Evolutionary conservation across 805 yeast species (phyloP), one percentile per base, ranked within the genome.

Genomic region (Barnettozyma populi): DNA sequence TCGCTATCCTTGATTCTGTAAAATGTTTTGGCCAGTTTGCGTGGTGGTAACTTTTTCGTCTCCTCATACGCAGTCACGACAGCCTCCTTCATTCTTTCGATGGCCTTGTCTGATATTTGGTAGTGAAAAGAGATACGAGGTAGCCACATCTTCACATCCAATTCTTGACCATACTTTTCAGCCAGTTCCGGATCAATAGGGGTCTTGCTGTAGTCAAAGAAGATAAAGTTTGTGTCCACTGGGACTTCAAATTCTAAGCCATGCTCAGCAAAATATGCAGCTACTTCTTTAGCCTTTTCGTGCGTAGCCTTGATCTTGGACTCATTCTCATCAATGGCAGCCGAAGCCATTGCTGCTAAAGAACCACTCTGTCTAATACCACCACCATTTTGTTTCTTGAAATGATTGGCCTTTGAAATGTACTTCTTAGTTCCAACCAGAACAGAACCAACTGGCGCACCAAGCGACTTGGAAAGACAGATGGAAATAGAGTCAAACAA

Each of bases 381-480:
- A 56, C 97, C 97, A 62, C 98, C 98, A 55, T 79, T 79, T 69
- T 92, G 97, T 60, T 90, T 90, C 57, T 85, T 85, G 71, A 89
- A 85, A 68, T 90, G 95, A 61, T 82, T 84, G 25, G 95, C 90
- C 59, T 80, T 82, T 54, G 69, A 67, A 50, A 90, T 81, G 56
- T 82, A 75, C 41, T 68, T 65, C 36, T 62, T 59, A 24, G 71
- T 62, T 20, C 96, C 95, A 34, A 90, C 96, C 34, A 90, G 72
- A 3, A 90, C 80, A 13, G 95, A 85, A 7, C 98, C 97, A 55
- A 90, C 79, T 46, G 98, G 97, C 0, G 97, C 97, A 48, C 97
- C 96, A 55, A 90, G 70, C 5, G 95, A 83, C 65, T 92, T 92
- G 41, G 96, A 88, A 43, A 90, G 69, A 66, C 98, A 90, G 44